Conservation (phyloP, 2,329 filamentous ascomycete species). For the Xylaria sp. region DNA sequence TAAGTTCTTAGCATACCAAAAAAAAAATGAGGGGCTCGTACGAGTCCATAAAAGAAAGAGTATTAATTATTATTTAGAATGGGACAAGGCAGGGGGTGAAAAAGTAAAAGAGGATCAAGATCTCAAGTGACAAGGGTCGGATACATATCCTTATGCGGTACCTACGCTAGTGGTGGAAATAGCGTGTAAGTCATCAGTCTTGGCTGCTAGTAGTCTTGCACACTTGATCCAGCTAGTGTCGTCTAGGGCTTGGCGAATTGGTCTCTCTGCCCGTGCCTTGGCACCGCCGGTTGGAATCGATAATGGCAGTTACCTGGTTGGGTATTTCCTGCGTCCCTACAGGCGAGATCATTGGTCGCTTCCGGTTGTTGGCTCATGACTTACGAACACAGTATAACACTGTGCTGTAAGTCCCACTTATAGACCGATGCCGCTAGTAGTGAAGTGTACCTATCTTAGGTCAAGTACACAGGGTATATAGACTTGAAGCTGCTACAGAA, state of each 20-base stretch:
- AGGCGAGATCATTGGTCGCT: constrained; percentile 23
- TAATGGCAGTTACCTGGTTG: constrained; percentile 33
- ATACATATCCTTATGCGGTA: constrained; percentile 15
- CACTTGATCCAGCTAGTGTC: neutral
- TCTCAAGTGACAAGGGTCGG: constrained; percentile 21
- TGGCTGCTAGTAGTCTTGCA: neutral
- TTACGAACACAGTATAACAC: constrained; percentile 14
- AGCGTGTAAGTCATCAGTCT: constrained; percentile 1
- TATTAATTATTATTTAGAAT: neutral
- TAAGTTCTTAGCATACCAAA: neutral
- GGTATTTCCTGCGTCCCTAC: constrained; percentile 30
- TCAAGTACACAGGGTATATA: neutral
- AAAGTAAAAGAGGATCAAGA: constrained; percentile 11
- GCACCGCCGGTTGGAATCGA: constrained; percentile 12
- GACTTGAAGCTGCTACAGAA: neutral
- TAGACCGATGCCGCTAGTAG: neutral
- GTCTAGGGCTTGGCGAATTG: neutral
- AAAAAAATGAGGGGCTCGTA: constrained; percentile 16
- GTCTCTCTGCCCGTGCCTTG: neutral
- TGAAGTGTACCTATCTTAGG: neutral
- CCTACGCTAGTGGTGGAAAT: constrained; percentile 6
- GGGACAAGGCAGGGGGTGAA: neutral
- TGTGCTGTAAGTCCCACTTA: neutral
- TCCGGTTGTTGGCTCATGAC: neutral
- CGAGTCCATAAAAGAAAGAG: constrained; percentile 17